phyloP scores from a whole-genome alignment of 2,329 filamentous ascomycete species.

The Phoma herbarum region DNA sequence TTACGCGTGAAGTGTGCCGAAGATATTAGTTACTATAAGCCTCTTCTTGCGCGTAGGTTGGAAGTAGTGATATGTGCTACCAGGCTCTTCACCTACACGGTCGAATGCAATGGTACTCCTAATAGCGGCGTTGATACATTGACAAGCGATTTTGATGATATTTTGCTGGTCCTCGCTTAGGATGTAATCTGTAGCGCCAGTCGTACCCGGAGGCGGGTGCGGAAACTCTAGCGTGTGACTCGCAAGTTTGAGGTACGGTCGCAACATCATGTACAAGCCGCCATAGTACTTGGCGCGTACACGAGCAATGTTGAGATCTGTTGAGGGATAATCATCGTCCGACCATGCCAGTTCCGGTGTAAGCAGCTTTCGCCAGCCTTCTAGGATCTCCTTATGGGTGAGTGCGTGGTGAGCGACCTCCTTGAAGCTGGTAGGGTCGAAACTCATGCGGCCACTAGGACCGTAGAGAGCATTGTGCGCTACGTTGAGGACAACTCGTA shows the following conservation, averaged over 20 bases:
- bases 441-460: slow-evolving; percentile 41
- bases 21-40: slow-evolving; percentile 92
- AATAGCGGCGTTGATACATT: slow-evolving; percentile 68
- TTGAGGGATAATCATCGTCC: slow-evolving; percentile 74
- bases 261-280: slow-evolving; percentile 85
- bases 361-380: slow-evolving; percentile 62
- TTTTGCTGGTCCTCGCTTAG: slow-evolving; percentile 35
- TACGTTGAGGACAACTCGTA: slow-evolving; percentile 65
- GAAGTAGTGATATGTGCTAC: slow-evolving; percentile 52
- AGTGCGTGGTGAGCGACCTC: slow-evolving; percentile 40
- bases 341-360: slow-evolving; percentile 66
- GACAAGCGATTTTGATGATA: slow-evolving; percentile 38
- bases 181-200: slow-evolving; percentile 35
- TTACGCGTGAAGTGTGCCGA: slow-evolving; percentile 51
- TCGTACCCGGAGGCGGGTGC: slow-evolving; percentile 58
- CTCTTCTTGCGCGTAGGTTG: slow-evolving; percentile 63
- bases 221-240: slow-evolving; percentile 60
- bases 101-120: slow-evolving; percentile 87
- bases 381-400: slow-evolving; percentile 55
- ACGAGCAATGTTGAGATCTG: slow-evolving; percentile 81
- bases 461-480: slow-evolving; percentile 65
- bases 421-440: slow-evolving; percentile 43
- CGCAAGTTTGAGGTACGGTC: slow-evolving; percentile 74
- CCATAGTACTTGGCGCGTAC: slow-evolving; percentile 95
- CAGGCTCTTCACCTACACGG: slow-evolving; percentile 57